A percentile compares a stretch with the other conserved stretches of the same genome.
phyloP scores from a whole-genome alignment of 192 early-diverging fungal species.

The Podila clonocystis region DNA sequence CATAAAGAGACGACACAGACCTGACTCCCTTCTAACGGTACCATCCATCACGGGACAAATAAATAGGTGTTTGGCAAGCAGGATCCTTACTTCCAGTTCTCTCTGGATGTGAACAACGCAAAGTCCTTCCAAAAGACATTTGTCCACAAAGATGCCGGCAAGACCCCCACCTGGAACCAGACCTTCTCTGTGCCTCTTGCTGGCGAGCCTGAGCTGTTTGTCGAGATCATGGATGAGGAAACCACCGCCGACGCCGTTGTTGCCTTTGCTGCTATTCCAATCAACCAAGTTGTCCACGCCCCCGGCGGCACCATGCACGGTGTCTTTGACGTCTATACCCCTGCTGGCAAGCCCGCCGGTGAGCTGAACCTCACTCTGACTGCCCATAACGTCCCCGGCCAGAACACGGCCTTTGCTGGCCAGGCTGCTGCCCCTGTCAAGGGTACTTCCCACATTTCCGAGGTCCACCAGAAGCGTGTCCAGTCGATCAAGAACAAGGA shows the following conservation, averaged over 20 bases:
- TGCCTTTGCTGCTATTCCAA: slow-evolving; percentile 61
- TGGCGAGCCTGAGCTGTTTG: slow-evolving; percentile 53
- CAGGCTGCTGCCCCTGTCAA: slow-evolving; percentile 23
- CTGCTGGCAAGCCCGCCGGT: slow-evolving; percentile 53
- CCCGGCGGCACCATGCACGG: slow-evolving; percentile 53
- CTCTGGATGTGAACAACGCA: slow-evolving; percentile 47
- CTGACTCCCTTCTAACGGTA: slow-evolving; percentile 10
- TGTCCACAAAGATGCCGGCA: slow-evolving; percentile 59
- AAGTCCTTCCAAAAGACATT: slow-evolving; percentile 62
- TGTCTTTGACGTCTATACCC: slow-evolving; percentile 52
- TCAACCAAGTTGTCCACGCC: slow-evolving; percentile 56
- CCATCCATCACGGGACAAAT: slow-evolving; percentile 6
- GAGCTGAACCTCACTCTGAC: slow-evolving; percentile 50
- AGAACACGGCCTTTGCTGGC: slow-evolving; percentile 3
- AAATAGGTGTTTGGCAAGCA: slow-evolving; percentile 58
- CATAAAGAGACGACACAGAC: too few species aligned
- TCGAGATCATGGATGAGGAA: slow-evolving; percentile 62
- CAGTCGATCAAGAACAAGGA: slow-evolving; percentile 56
- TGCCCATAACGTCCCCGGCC: slow-evolving; percentile 53
- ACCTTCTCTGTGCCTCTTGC: slow-evolving; percentile 52
- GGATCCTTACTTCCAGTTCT: slow-evolving; percentile 61
- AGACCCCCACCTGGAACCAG: slow-evolving; percentile 63
- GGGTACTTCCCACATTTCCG: slow-evolving; percentile 43
- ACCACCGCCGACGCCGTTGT: slow-evolving; percentile 51
- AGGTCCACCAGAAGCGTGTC: slow-evolving; percentile 52